Percentiles rank a stretch among this genome's conserved stretches.
These are phyloP conservation scores for Colletotrichum sansevieriae DNA, from an alignment of 2,329 filamentous ascomycete species.

Conservation along the genomic window DNA sequence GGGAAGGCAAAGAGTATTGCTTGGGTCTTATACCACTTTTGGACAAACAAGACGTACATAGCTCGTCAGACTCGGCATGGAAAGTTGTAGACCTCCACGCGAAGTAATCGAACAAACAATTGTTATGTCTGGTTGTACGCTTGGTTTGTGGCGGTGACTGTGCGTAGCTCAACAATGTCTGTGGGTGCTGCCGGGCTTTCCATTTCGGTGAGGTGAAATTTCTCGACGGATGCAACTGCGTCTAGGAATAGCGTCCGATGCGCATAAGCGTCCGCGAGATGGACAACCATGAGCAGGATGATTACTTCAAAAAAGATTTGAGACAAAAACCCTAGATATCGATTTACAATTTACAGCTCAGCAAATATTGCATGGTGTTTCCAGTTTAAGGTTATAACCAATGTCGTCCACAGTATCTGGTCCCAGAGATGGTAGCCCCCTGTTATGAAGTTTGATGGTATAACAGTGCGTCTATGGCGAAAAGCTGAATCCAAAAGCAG, in stretches of 20 bases:
- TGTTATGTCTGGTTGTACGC: not conserved
- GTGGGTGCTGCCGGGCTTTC: conserved; percentile 3
- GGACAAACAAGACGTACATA: conserved; percentile 35
- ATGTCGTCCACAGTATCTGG: no score
- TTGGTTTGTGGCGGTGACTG: not conserved
- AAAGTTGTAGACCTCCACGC: not conserved
- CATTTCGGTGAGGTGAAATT: not conserved
- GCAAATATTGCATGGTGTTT: no score
- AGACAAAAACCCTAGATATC: no score
- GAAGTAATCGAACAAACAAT: conserved; percentile 17
- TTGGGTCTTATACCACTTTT: conserved; percentile 34
- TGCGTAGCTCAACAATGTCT: conserved; percentile 32
- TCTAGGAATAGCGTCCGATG: no score
- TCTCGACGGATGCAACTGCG: not conserved
- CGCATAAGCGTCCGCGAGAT: not conserved
- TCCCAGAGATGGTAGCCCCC: no score
- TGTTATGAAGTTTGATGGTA: no score
- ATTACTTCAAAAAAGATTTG: no score
- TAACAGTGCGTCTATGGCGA: no score
- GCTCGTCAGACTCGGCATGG: conserved; percentile 12
- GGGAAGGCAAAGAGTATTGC: conserved; percentile 18
- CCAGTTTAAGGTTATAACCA: no score
- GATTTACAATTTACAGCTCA: no score
- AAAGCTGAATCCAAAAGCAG: not conserved
- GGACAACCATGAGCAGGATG: no score